Base-by-base conservation (phyloP, 1,284 basidiomycete species). In the Calocybe gambosa region DNA sequence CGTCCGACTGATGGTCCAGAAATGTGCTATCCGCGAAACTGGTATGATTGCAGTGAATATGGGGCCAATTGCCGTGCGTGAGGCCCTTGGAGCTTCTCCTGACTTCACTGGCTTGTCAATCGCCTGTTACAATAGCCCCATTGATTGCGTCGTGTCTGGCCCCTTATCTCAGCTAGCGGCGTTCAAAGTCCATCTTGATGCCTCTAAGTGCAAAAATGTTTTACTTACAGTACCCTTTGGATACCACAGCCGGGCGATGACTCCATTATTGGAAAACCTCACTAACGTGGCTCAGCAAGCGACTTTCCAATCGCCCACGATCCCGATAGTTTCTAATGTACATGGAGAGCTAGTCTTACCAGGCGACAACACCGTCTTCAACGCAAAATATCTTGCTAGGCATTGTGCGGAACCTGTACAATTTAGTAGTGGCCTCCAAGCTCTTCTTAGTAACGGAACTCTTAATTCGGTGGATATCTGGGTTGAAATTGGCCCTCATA, bases 401-500 rank as follows among this genome's bases (percentile, higher is more conserved):
- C 84, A 87, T 51, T 83, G 78, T 53, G 63, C 63, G 1, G 66
- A 76, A 45, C 78, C 82, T n/a, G 81, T 84, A 16, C 67, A 64
- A 15, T 85, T 88, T 50, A 64, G 70, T 5, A 63, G 68, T 29
- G 77, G 75, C 10, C 59, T 85, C 2, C 59, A 57, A 12, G 60
- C 68, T 1, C 64, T 80, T 5, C 31, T 68, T 2, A 47, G 61
- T 3, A 51, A 49, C 10, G 31, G 62, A 4, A 63, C 60, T 15
- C 54, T 66, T 26, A 42, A 56, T 20, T 50, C 57, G 5, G 57
- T 72, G 12, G 65, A 67, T n/a, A 66, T 66, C 0, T 85, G 78
- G 75, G 68, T 87, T 5, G 84, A 87, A 57, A 68, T 85, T 33
- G 79, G 84, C 3, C 80, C 83, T 8, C 79, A 83, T 53, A 63